Percentiles rank a stretch among this genome's conserved stretches.
phyloP scores from a whole-genome alignment of 2,329 filamentous ascomycete genomes.

The Xylaria sp. region DNA sequence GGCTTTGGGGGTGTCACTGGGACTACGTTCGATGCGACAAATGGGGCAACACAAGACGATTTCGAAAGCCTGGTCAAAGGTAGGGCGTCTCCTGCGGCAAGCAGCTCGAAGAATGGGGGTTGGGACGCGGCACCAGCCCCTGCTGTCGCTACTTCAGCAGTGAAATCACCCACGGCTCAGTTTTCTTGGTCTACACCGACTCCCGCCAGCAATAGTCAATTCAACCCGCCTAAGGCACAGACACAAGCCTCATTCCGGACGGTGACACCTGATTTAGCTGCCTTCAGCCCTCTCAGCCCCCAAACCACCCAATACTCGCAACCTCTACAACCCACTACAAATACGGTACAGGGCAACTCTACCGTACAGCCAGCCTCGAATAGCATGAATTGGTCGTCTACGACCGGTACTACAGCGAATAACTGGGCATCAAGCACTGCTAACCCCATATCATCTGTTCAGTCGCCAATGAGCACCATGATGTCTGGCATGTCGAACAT shows the following conservation, averaged over 20 bases:
- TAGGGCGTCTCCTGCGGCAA: slow-evolving; percentile 57
- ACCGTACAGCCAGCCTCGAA: slow-evolving; percentile 54
- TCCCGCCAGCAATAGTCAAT: slow-evolving; percentile 53
- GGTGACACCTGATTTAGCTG: slow-evolving; percentile 68
- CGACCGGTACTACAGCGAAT: slow-evolving; percentile 55
- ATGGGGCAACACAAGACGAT: slow-evolving; percentile 72
- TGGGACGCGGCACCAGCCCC: slow-evolving; percentile 59
- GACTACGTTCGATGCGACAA: slow-evolving; percentile 63
- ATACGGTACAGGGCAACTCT: slow-evolving; percentile 36
- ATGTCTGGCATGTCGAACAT: slow-evolving; percentile 60
- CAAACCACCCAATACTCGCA: slow-evolving; percentile 72
- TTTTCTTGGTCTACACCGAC: slow-evolving; percentile 74
- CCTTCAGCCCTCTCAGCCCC: slow-evolving; percentile 67
- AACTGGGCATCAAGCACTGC: slow-evolving; percentile 58
- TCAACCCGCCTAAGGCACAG: slow-evolving; percentile 52
- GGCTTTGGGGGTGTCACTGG: slow-evolving; percentile 76
- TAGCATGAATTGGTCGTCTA: slow-evolving; percentile 52
- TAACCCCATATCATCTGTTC: slow-evolving; percentile 49
- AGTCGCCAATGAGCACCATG: slow-evolving; percentile 53
- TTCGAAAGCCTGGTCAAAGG: slow-evolving; percentile 94
- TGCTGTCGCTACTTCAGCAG: slow-evolving; percentile 50
- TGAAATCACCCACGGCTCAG: slow-evolving; percentile 51
- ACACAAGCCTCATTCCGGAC: slow-evolving; percentile 62
- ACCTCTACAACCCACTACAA: slow-evolving; percentile 62
- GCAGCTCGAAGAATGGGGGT: slow-evolving; percentile 58